Conservation (phyloP, 768 basidiomycete genomes). For the Boletus rufocinnamomeus region DNA sequence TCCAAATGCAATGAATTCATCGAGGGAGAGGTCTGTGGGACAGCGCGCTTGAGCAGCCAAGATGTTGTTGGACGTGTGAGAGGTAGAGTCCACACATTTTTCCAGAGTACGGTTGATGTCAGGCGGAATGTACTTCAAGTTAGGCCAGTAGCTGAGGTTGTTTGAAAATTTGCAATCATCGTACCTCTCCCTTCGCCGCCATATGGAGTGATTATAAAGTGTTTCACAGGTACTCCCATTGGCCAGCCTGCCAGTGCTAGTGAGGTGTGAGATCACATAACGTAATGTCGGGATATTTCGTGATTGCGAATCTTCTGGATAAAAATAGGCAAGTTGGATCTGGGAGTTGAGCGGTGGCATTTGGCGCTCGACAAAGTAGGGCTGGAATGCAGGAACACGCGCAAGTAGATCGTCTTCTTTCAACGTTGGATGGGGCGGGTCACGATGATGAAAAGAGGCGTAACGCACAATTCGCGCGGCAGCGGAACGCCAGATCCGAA, state of each 20-base stretch:
- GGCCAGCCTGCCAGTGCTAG: too few relatives aligned
- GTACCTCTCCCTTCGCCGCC: too few relatives aligned
- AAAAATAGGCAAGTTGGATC: not conserved
- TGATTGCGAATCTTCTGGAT: too few relatives aligned
- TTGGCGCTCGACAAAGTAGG: not conserved
- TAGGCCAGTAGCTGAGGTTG: too few relatives aligned
- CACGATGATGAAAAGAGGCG: too few relatives aligned
- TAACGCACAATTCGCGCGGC: constrained; percentile 35
- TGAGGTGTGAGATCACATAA: not conserved
- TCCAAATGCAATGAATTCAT: not conserved
- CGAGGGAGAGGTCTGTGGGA: not conserved
- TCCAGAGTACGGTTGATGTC: too few relatives aligned
- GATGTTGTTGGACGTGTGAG: not conserved
- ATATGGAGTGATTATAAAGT: too few relatives aligned
- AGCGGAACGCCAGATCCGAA: constrained; percentile 41
- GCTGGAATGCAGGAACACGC: constrained; percentile 30
- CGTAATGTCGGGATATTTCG: not conserved
- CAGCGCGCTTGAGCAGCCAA: not conserved
- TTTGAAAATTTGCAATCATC: not conserved
- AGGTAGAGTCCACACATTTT: not conserved
- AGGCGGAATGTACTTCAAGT: too few relatives aligned
- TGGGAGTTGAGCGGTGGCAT: not conserved
- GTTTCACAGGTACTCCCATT: too few relatives aligned
- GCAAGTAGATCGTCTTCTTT: not conserved
- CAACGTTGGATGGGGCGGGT: too few relatives aligned